Percentiles rank a stretch among this genome's conserved stretches.
These are phyloP conservation scores for Boletus albobrunnescens DNA, from an alignment of 1,284 basidiomycete genomes.

Conservation along the genomic window DNA sequence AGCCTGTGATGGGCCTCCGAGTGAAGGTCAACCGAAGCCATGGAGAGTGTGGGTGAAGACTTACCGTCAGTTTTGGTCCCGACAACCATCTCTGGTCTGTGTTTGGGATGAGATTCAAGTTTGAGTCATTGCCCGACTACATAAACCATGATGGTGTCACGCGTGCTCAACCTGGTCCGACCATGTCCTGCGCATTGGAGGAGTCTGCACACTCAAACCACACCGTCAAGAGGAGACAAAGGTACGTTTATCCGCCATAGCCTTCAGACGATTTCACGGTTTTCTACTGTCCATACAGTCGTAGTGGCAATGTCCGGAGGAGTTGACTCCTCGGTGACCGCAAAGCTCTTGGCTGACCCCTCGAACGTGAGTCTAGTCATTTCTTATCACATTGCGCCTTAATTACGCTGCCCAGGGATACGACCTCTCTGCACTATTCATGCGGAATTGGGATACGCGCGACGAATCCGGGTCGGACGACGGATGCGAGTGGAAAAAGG, in stretches of 20 bases:
- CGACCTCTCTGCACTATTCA: constrained; percentile 84
- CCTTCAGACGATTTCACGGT: background rate
- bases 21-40: background rate
- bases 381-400: background rate
- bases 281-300: constrained; percentile 50
- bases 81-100: constrained; percentile 37
- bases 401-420: constrained; percentile 51
- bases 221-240: constrained; percentile 30
- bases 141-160: background rate
- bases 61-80: constrained; percentile 41
- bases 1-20: constrained; percentile 76
- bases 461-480: constrained; percentile 67
- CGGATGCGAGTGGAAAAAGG: constrained; percentile 93
- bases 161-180: constrained; percentile 20
- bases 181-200: constrained; percentile 8
- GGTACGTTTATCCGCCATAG: constrained; percentile 4
- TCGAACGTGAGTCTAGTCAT: constrained; percentile 40
- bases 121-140: no score
- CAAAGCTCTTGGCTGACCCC: constrained; percentile 62
- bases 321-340: constrained; percentile 88
- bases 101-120: background rate
- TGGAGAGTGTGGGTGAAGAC: background rate
- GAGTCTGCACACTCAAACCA: constrained; percentile 2
- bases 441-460: constrained; percentile 91
- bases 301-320: constrained; percentile 94